Conservation (phyloP, 768 basidiomycete genomes). For the Phlebiopsis flavidoalba region DNA sequence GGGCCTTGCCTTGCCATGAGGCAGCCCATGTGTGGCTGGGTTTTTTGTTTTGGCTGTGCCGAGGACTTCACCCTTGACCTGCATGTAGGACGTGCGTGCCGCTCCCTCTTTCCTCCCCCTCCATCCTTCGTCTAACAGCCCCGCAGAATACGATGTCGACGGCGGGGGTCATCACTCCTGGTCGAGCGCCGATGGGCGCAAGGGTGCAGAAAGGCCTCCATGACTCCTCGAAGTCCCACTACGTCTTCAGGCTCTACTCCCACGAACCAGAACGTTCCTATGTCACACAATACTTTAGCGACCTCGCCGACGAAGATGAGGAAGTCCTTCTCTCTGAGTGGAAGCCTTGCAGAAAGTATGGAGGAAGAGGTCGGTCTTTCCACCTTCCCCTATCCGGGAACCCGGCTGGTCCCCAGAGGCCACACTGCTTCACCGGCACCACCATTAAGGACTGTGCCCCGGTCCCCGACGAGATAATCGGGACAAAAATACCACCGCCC, state of each 20-base stretch:
- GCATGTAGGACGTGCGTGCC: not conserved
- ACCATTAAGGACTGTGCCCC: not conserved
- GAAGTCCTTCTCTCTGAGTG: not conserved
- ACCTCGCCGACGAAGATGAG: not conserved
- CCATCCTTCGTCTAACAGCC: not conserved
- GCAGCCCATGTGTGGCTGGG: not conserved
- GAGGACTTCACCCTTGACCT: not conserved
- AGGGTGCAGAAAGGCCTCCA: not conserved
- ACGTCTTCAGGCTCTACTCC: not conserved
- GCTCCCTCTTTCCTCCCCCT: not conserved
- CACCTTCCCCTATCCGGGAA: not conserved
- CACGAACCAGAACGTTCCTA: not conserved
- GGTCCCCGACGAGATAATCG: not conserved
- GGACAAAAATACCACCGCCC: not conserved
- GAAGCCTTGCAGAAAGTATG: not conserved
- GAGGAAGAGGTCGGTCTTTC: not conserved
- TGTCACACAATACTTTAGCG: not conserved
- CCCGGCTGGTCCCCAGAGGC: not conserved
- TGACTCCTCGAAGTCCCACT: not conserved
- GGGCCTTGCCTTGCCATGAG: not conserved
- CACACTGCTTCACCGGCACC: not conserved
- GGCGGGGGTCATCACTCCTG: not conserved
- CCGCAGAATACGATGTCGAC: not conserved
- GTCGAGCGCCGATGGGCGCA: not conserved
- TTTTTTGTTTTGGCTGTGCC: not conserved